Conservation (phyloP, 805 yeast species). For the Saccharomycopsis fibuligera region DNA sequence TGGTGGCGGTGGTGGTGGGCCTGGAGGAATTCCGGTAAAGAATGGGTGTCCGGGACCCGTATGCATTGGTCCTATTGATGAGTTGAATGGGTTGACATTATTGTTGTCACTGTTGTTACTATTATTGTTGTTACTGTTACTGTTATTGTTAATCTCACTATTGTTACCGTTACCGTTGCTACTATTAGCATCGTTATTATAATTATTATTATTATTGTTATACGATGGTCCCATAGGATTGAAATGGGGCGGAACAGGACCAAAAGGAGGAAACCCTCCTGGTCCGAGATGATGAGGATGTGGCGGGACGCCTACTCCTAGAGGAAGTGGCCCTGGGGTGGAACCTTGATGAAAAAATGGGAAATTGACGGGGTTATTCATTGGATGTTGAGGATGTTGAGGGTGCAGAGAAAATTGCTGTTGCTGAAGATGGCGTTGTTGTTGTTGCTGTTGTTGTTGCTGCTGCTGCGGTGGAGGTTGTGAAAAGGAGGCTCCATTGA, state of each 20-base stretch:
- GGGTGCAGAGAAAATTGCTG: conserved; percentile 3
- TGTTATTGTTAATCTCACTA: too few species aligned
- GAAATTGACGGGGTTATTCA: not conserved
- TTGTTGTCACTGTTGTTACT: too few species aligned
- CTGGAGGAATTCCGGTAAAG: not conserved
- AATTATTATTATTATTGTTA: too few species aligned
- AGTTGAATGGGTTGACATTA: not conserved
- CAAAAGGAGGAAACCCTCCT: too few species aligned
- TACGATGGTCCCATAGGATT: too few species aligned
- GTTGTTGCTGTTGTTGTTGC: not conserved
- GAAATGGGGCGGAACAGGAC: too few species aligned
- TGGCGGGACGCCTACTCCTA: not conserved
- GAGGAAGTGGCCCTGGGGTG: not conserved
- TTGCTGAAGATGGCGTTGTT: conserved; percentile 3
- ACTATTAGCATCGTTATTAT: too few species aligned
- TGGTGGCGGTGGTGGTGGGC: not conserved
- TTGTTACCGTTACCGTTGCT: too few species aligned
- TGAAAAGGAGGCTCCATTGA: not conserved
- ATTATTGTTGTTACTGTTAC: too few species aligned
- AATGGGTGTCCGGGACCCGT: not conserved
- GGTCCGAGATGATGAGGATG: too few species aligned
- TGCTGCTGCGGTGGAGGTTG: not conserved
- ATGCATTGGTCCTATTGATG: not conserved
- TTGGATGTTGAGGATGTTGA: not conserved
- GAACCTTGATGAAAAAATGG: not conserved